Evolutionary conservation across 2,329 filamentous ascomycete species (phyloP).

Genomic region (Sodiomyces alkalinus): DNA sequence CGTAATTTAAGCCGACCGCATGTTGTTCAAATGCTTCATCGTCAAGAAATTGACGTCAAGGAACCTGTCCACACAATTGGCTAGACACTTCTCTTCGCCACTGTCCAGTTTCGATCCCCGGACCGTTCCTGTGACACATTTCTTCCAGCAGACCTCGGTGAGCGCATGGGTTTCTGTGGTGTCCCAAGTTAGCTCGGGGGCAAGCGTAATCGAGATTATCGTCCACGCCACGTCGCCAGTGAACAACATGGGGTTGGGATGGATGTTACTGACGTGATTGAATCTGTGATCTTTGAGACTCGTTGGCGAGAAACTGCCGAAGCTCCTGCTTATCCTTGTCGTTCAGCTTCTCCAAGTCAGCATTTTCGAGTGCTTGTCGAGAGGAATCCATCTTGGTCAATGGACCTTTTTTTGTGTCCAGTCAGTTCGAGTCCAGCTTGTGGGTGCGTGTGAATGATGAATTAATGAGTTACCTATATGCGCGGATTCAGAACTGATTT

Average conservation of each 20-base stretch:
- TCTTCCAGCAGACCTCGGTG: conserved; percentile 79
- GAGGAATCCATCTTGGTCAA: conserved; percentile 21
- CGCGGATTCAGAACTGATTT: too few relatives aligned
- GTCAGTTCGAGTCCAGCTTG: too few relatives aligned
- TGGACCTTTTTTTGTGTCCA: too few relatives aligned
- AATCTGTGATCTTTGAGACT: conserved; percentile 66
- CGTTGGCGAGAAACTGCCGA: conserved; percentile 69
- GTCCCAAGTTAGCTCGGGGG: too few relatives aligned
- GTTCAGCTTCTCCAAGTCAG: conserved; percentile 61
- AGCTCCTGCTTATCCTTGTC: conserved; percentile 77
- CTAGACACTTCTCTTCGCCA: conserved; percentile 67
- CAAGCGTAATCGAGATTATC: conserved; percentile 2
- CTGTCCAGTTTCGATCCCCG: conserved; percentile 58
- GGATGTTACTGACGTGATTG: conserved; percentile 38
- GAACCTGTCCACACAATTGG: conserved; percentile 89
- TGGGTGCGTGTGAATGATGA: too few relatives aligned
- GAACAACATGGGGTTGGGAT: conserved; percentile 1
- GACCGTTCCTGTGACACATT: conserved; percentile 69
- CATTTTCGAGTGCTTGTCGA: conserved; percentile 25
- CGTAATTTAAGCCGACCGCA: conserved; percentile 18
- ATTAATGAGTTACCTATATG: too few relatives aligned
- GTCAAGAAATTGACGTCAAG: conserved; percentile 77
- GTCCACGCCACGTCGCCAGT: not conserved
- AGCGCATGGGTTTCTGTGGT: conserved; percentile 38
- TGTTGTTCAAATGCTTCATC: conserved; percentile 65